Conservation (phyloP, 1,284 basidiomycete genomes). For the Ceraceosorus guamensis region DNA sequence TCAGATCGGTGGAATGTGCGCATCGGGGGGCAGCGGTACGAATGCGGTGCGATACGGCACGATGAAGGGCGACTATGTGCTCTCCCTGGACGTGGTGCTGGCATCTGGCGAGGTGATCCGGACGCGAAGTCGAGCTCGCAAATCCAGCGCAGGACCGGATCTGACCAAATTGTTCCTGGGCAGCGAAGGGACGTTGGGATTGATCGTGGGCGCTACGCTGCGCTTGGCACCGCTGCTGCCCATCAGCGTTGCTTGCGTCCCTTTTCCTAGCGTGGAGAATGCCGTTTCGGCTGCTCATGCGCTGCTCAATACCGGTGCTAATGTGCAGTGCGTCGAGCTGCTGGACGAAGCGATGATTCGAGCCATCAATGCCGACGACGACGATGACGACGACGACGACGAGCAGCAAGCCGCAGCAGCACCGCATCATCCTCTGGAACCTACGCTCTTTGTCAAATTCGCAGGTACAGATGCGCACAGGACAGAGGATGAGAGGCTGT, state of each 20-base stretch:
- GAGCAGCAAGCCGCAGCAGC: no score
- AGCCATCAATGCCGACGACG: slow-evolving; percentile 34
- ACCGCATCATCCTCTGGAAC: not conserved
- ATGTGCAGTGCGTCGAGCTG: slow-evolving; percentile 55
- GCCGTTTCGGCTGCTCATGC: slow-evolving; percentile 65
- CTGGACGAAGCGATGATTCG: slow-evolving; percentile 36
- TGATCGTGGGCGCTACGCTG: slow-evolving; percentile 82
- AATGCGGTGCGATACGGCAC: slow-evolving; percentile 85
- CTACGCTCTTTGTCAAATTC: slow-evolving; percentile 33
- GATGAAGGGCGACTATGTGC: slow-evolving; percentile 56
- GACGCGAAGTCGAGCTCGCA: slow-evolving; percentile 68
- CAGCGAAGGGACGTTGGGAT: slow-evolving; percentile 86
- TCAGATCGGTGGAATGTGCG: slow-evolving; percentile 85
- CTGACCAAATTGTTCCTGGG: slow-evolving; percentile 86
- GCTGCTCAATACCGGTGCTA: slow-evolving; percentile 54
- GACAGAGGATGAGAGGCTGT: slow-evolving; percentile 43
- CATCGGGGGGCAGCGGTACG: slow-evolving; percentile 57
- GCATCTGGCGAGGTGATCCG: slow-evolving; percentile 88
- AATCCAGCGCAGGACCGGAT: slow-evolving; percentile 86
- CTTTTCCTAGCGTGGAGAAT: slow-evolving; percentile 53
- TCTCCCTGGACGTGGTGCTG: slow-evolving; percentile 56
- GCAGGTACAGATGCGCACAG: slow-evolving; percentile 19
- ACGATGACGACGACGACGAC: slow-evolving; percentile 15
- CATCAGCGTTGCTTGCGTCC: slow-evolving; percentile 55
- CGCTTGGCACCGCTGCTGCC: slow-evolving; percentile 72